phyloP scores from a whole-genome alignment of 805 yeast genomes.

The Suhomyces xylopsoci region DNA sequence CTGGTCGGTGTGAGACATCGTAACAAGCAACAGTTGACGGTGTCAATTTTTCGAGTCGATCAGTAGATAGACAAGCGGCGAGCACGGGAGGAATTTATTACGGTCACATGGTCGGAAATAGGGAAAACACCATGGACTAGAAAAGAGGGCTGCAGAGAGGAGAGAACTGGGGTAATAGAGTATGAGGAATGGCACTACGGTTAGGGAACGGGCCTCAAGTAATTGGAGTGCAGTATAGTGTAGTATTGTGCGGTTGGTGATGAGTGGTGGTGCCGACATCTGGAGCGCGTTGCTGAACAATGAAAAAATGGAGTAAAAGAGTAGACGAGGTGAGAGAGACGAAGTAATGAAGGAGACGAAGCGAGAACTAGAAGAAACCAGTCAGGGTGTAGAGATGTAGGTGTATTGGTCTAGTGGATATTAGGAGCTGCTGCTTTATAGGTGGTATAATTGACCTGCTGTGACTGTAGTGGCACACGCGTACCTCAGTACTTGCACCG shows the following conservation, averaged over 20 bases:
- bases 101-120: not conserved
- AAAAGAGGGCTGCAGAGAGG: not conserved
- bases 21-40: conserved; percentile 37
- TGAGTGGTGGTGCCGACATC: not conserved
- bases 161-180: not conserved
- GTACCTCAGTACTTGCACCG: not conserved
- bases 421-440: not conserved
- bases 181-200: not conserved
- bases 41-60: conserved; percentile 38
- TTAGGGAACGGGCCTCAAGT: not conserved
- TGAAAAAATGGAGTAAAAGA: no score
- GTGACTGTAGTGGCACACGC: not conserved
- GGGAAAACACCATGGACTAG: not conserved
- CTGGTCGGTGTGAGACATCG: conserved; percentile 16
- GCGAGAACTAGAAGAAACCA: not conserved
- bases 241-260: not conserved
- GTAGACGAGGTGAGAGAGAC: no score
- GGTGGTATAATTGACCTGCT: not conserved
- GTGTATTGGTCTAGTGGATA: not conserved
- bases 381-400: not conserved
- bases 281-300: not conserved
- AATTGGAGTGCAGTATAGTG: not conserved
- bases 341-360: no score
- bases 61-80: not conserved
- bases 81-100: not conserved